Percentiles rank a stretch among this genome's conserved stretches.
These are phyloP conservation scores for Funneliformis geosporum DNA, from an alignment of 192 early-diverging fungal genomes.

Conservation along the genomic window DNA sequence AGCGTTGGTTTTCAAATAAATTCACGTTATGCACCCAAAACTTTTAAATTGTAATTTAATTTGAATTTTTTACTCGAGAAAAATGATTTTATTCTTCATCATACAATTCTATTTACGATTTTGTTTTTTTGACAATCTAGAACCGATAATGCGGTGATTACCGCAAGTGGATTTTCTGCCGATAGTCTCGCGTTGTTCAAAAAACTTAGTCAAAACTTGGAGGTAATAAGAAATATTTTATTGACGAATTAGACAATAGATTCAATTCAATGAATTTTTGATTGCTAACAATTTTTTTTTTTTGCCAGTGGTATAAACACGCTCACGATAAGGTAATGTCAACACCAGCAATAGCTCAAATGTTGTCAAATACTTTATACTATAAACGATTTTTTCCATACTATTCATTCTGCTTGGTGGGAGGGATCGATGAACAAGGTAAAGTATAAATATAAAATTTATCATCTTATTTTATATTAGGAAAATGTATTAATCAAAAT, in stretches of 20 bases:
- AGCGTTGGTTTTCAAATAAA: slow-evolving; percentile 95
- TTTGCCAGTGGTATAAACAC: slow-evolving; percentile 82
- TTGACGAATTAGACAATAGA: background rate
- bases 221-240: slow-evolving; percentile 54
- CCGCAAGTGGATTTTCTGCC: slow-evolving; percentile 85
- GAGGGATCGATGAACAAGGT: slow-evolving; percentile 88
- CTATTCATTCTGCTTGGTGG: slow-evolving; percentile 87
- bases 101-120: background rate
- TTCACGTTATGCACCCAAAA: slow-evolving; percentile 90
- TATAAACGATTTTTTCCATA: slow-evolving; percentile 95
- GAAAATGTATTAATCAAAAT: too few species aligned
- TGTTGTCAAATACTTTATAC: slow-evolving; percentile 93
- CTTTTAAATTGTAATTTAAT: slow-evolving; percentile 70
- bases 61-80: background rate
- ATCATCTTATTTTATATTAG: too few species aligned
- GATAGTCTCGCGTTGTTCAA: slow-evolving; percentile 86
- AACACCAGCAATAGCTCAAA: slow-evolving; percentile 84
- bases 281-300: background rate
- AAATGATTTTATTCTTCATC: background rate
- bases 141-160: slow-evolving; percentile 80
- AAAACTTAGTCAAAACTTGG: slow-evolving; percentile 79
- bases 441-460: background rate
- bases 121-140: slow-evolving; percentile 36
- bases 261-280: background rate
- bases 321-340: slow-evolving; percentile 90